Conservation (phyloP, 768 basidiomycete species). For the Chalciporus sphaerocephalus region DNA sequence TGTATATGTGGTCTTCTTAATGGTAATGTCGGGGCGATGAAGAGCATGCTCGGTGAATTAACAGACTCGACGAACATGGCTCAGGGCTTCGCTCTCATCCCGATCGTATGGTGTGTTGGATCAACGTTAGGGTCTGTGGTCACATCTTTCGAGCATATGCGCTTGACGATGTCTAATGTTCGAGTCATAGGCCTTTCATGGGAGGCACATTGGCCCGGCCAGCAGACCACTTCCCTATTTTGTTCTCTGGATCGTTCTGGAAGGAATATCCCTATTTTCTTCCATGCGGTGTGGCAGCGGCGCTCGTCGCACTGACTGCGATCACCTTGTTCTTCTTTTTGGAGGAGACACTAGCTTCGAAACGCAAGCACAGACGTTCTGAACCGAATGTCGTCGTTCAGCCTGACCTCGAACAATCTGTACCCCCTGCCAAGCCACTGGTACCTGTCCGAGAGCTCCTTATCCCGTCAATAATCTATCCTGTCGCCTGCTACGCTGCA, state of each 20-base stretch:
- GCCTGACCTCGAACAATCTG: slow-evolving; percentile 3
- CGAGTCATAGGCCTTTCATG: slow-evolving; percentile 32
- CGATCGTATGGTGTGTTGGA: slow-evolving; percentile 28
- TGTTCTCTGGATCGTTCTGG: slow-evolving; percentile 48
- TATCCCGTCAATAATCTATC: slow-evolving; percentile 30
- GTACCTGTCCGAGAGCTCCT: slow-evolving; percentile 42
- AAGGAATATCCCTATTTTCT: slow-evolving; percentile 57
- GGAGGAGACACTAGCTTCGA: slow-evolving; percentile 38
- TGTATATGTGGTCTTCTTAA: slow-evolving; percentile 31
- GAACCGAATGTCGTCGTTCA: background rate
- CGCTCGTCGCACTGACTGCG: slow-evolving; percentile 43
- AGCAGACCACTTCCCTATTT: slow-evolving; percentile 44
- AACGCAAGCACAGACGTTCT: background rate
- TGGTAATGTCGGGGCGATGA: slow-evolving; percentile 44
- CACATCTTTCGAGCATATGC: background rate
- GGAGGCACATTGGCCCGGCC: slow-evolving; percentile 54
- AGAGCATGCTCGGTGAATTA: slow-evolving; percentile 62
- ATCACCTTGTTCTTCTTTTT: slow-evolving; percentile 45
- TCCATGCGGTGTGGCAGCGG: slow-evolving; percentile 57
- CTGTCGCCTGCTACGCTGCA: slow-evolving; percentile 32
- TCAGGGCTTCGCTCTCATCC: slow-evolving; percentile 26
- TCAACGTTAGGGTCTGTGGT: slow-evolving; percentile 33
- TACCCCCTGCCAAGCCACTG: slow-evolving; percentile 20
- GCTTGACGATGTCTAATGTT: background rate
- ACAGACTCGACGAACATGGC: slow-evolving; percentile 43